Percentiles rank a stretch among this genome's conserved stretches.
Evolutionary conservation across 257 asterid species (phyloP).

Genomic region (Prunella vulgaris): DNA sequence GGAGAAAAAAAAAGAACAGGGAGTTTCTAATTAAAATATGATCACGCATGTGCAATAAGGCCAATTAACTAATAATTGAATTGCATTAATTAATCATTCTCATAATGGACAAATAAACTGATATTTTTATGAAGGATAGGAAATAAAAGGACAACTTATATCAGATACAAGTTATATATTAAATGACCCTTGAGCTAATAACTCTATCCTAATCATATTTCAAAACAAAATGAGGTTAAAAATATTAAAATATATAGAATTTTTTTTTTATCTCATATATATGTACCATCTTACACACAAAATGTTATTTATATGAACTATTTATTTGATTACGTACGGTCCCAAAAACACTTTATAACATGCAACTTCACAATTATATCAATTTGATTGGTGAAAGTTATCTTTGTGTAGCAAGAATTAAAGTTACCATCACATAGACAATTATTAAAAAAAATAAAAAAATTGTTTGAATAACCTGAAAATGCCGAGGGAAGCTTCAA

Average conservation of each 20-base stretch:
- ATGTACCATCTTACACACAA: too few relatives aligned
- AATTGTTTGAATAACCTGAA: constrained; percentile 45
- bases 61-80: not conserved
- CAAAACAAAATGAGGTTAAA: too few relatives aligned
- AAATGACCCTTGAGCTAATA: too few relatives aligned
- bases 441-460: too few relatives aligned
- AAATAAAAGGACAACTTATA: too few relatives aligned
- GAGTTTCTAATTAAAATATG: not conserved
- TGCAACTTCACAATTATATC: not conserved
- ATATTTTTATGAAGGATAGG: not conserved
- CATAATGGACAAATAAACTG: not conserved
- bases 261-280: too few relatives aligned
- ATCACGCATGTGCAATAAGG: constrained; percentile 15
- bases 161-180: too few relatives aligned
- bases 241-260: too few relatives aligned
- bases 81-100: not conserved
- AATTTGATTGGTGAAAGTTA: not conserved
- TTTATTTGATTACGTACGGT: not conserved
- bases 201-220: too few relatives aligned
- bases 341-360: not conserved
- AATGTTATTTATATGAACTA: too few relatives aligned
- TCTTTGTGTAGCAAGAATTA: not conserved
- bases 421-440: not conserved
- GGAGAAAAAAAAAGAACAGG: not conserved
- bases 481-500: constrained; percentile 62